Percentiles rank a stretch among this genome's conserved stretches.
Conservation (phyloP, 441 rosid species). For the Lepidium campestre region DNA sequence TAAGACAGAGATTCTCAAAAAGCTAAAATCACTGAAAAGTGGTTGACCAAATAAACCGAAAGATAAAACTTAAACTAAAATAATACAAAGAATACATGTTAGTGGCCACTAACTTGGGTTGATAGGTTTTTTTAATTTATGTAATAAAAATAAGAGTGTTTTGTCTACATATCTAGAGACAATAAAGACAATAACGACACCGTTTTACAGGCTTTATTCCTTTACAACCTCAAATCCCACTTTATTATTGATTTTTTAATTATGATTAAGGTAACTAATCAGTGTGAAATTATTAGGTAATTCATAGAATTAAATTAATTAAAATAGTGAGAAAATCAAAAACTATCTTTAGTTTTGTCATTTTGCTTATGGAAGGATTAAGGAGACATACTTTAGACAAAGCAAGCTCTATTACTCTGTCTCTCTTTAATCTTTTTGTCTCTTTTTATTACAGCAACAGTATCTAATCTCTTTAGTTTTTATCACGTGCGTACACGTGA, state of each 20-base stretch:
- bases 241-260: background rate
- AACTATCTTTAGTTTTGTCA: slow-evolving; percentile 12
- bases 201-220: slow-evolving; percentile 19
- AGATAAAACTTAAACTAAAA: slow-evolving; percentile 1
- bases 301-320: background rate
- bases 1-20: slow-evolving; percentile 30
- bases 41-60: slow-evolving; percentile 21
- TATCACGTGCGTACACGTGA: slow-evolving; percentile 19
- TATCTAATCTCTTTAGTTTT: background rate
- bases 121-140: slow-evolving; percentile 5
- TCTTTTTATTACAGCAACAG: slow-evolving; percentile 22
- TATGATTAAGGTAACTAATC: slow-evolving; percentile 20
- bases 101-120: slow-evolving; percentile 30
- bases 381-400: slow-evolving; percentile 15
- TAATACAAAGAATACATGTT: slow-evolving; percentile 7
- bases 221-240: slow-evolving; percentile 5
- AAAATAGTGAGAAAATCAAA: background rate
- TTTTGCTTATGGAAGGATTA: slow-evolving; percentile 8
- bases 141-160: background rate
- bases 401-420: slow-evolving; percentile 10
- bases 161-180: slow-evolving; percentile 22
- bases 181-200: slow-evolving; percentile 23
- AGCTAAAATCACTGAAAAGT: slow-evolving; percentile 18
- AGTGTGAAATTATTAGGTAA: slow-evolving; percentile 20
- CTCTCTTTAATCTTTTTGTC: slow-evolving; percentile 9